These are phyloP conservation scores for Colletotrichum sp. DNA, from an alignment of 2,329 filamentous ascomycete genomes.

Conservation along the genomic window DNA sequence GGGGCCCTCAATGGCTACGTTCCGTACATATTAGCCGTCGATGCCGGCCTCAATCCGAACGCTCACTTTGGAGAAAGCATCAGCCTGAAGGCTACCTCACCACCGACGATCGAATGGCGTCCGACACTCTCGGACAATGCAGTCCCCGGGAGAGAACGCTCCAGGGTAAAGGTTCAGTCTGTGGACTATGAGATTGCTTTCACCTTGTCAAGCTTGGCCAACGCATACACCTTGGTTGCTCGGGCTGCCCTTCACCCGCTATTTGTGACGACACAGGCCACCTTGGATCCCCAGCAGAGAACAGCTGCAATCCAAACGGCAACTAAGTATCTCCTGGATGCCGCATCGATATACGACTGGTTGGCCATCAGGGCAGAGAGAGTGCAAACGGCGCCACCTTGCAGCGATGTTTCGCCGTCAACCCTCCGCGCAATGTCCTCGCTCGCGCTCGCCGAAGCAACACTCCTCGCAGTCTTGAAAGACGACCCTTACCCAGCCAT, in stretches of 20 bases:
- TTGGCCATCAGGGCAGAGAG: constrained; percentile 63
- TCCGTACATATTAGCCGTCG: constrained; percentile 81
- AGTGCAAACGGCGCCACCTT: constrained; percentile 45
- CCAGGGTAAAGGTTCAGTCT: constrained; percentile 72
- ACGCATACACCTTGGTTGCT: constrained; percentile 75
- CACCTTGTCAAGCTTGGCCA: constrained; percentile 76
- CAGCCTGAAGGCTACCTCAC: constrained; percentile 66
- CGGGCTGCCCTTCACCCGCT: constrained; percentile 75
- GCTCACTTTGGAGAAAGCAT: constrained; percentile 64
- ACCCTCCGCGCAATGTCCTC: constrained; percentile 62
- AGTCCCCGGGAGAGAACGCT: constrained; percentile 67
- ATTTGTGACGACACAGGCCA: constrained; percentile 68
- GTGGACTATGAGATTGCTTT: constrained; percentile 87
- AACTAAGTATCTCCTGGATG: constrained; percentile 78
- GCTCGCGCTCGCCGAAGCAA: constrained; percentile 85
- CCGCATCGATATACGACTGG: constrained; percentile 79
- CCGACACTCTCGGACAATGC: constrained; percentile 74
- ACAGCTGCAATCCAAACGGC: constrained; percentile 73
- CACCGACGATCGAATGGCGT: constrained; percentile 80
- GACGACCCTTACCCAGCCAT: constrained; percentile 91
- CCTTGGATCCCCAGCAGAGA: constrained; percentile 69
- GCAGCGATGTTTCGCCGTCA: constrained; percentile 58
- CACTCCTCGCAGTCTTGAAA: constrained; percentile 86
- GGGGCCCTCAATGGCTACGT: constrained; percentile 78
- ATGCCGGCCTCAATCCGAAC: constrained; percentile 69